Conservation (phyloP, 108 stramenopile genomes). For the Cyclotella kingstonii region DNA sequence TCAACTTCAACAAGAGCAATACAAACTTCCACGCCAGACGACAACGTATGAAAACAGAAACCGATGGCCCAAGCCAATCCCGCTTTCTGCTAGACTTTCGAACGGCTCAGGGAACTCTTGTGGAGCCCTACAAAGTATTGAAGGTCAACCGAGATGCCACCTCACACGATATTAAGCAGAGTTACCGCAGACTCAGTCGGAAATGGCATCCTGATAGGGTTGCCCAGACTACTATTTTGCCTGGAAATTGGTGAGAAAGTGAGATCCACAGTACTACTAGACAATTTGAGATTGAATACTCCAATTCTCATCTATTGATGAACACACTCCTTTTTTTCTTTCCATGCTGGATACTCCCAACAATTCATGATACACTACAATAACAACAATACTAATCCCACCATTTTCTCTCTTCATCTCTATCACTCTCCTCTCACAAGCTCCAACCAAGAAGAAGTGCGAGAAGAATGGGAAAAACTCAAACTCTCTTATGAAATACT, state of each 20-base stretch:
- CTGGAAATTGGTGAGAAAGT: conserved; percentile 64
- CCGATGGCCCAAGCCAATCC: conserved; percentile 13
- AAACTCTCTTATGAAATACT: conserved; percentile 75
- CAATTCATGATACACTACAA: background rate
- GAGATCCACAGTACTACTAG: too few relatives aligned
- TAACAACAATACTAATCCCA: background rate
- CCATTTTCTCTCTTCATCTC: background rate
- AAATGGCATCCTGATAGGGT: conserved; percentile 44
- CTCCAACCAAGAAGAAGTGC: conserved; percentile 66
- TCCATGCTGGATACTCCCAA: background rate
- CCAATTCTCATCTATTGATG: too few relatives aligned
- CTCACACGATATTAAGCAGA: conserved; percentile 26
- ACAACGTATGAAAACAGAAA: conserved; percentile 1
- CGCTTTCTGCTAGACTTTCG: conserved; percentile 46
- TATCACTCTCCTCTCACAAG: conserved; percentile 9
- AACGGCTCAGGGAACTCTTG: conserved; percentile 40
- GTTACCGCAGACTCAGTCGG: conserved; percentile 30
- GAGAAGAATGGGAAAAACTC: conserved; percentile 79
- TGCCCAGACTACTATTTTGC: conserved; percentile 44
- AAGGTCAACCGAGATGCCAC: conserved; percentile 49
- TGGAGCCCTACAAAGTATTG: conserved; percentile 58
- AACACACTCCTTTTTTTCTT: too few relatives aligned
- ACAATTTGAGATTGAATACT: too few relatives aligned
- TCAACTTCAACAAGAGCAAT: too few relatives aligned
- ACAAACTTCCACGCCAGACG: background rate